Evolutionary conservation across 83 land plant genomes (phyloP).

Genomic region (Diphasiastrum complanatum): DNA sequence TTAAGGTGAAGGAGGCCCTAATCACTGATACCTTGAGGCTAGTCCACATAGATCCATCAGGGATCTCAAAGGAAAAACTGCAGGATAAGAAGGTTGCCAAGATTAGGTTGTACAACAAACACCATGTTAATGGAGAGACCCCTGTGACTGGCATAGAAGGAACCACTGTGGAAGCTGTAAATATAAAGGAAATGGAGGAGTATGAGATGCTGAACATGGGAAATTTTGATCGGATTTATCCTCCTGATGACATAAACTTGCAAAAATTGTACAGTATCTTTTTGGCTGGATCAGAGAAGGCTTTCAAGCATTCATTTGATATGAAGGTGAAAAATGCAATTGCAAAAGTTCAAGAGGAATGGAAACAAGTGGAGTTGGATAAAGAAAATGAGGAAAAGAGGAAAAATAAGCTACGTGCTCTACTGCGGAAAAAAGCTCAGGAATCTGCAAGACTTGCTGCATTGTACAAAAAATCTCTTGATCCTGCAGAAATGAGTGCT

Average conservation of each 20-base stretch:
- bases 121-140: not conserved
- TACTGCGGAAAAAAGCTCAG: slow-evolving; percentile 23
- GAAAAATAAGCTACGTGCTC: not conserved
- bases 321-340: slow-evolving; percentile 34
- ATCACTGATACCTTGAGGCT: slow-evolving; percentile 27
- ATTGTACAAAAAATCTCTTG: too few relatives aligned
- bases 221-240: slow-evolving; percentile 30
- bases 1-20: slow-evolving; percentile 30
- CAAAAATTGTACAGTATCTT: slow-evolving; percentile 24
- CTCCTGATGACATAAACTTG: slow-evolving; percentile 24
- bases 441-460: slow-evolving; percentile 12
- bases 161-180: not conserved
- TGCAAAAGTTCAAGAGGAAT: slow-evolving; percentile 28
- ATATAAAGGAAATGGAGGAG: slow-evolving; percentile 20
- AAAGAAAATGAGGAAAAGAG: slow-evolving; percentile 26
- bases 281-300: slow-evolving; percentile 29
- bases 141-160: not conserved
- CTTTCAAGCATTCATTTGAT: slow-evolving; percentile 35
- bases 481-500: too few relatives aligned
- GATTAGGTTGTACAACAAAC: slow-evolving; percentile 19
- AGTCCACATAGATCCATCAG: slow-evolving; percentile 26
- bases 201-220: slow-evolving; percentile 25
- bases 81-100: slow-evolving; percentile 24
- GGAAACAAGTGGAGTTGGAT: slow-evolving; percentile 22
- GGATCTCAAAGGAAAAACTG: slow-evolving; percentile 10